phyloP scores from a whole-genome alignment of 1,284 basidiomycete genomes.

The Trametes versicolor region DNA sequence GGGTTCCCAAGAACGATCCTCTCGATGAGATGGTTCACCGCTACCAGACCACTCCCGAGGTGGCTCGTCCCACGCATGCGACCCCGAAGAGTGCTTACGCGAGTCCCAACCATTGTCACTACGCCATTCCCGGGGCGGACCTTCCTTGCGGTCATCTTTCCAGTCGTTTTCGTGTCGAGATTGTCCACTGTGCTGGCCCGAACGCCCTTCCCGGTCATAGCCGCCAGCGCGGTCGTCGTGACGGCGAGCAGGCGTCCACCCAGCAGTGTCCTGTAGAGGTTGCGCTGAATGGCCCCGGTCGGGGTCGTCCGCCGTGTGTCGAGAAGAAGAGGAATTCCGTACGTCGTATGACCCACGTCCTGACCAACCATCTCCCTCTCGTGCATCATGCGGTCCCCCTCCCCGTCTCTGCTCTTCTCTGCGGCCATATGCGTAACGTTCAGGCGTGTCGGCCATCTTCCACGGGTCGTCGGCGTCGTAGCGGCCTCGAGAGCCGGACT shows the following conservation, averaged over 20 bases:
- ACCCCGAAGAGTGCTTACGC: conserved; percentile 33
- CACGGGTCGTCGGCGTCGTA: conserved; percentile 59
- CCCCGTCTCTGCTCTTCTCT: conserved; percentile 51
- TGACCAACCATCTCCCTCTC: conserved; percentile 34
- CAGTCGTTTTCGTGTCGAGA: conserved; percentile 38
- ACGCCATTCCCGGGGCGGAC: conserved; percentile 35
- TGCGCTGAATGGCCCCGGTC: conserved; percentile 53
- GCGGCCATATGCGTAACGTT: conserved; percentile 60
- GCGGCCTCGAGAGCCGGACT: conserved; percentile 58
- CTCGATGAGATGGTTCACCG: conserved; percentile 38
- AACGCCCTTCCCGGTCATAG: conserved; percentile 48
- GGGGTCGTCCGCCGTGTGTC: conserved; percentile 59
- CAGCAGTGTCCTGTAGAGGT: conserved; percentile 51
- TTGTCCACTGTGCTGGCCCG: conserved; percentile 31
- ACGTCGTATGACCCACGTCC: conserved; percentile 35
- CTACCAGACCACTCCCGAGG: conserved; percentile 25
- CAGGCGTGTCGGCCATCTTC: conserved; percentile 57
- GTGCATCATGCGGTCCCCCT: conserved; percentile 29
- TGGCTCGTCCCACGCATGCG: conserved; percentile 27
- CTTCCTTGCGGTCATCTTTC: conserved; percentile 38
- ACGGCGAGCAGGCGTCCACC: conserved; percentile 46
- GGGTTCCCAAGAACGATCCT: conserved; percentile 50
- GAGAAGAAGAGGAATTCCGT: conserved; percentile 41
- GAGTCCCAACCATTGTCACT: conserved; percentile 51
- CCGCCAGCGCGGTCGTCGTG: conserved; percentile 48